A percentile compares a stretch with the other conserved stretches of the same genome.
Conservation (phyloP, 495 filamentous ascomycete genomes). For the Bathelium albidoporum region DNA sequence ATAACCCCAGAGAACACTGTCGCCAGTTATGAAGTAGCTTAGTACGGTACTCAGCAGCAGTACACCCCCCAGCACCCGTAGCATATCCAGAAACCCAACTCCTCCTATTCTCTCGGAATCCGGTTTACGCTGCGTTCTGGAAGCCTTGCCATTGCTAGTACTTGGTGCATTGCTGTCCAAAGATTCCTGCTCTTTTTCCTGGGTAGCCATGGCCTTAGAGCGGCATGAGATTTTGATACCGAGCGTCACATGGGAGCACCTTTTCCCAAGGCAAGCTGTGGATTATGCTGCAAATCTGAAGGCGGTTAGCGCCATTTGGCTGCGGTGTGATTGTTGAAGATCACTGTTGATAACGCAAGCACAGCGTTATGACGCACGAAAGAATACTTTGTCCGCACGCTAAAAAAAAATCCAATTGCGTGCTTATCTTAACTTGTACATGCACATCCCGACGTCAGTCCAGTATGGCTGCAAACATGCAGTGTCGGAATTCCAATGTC, state of each 20-base stretch:
- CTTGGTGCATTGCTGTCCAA: neutral
- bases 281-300: neutral
- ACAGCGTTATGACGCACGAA: too few relatives aligned
- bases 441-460: too few relatives aligned
- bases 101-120: neutral
- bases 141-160: neutral
- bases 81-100: conserved; percentile 56
- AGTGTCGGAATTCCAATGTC: too few relatives aligned
- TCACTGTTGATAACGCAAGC: too few relatives aligned
- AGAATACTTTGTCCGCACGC: too few relatives aligned
- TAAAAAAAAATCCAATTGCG: too few relatives aligned
- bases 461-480: too few relatives aligned
- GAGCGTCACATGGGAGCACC: too few relatives aligned
- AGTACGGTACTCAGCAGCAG: conserved; percentile 57
- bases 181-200: neutral
- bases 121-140: neutral
- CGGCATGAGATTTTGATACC: neutral
- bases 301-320: too few relatives aligned
- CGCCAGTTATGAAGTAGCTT: conserved; percentile 70
- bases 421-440: too few relatives aligned
- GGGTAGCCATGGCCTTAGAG: neutral
- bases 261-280: neutral
- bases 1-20: conserved; percentile 57
- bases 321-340: too few relatives aligned
- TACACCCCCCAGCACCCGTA: conserved; percentile 62